Evolutionary conservation across 306 rosid genomes (phyloP).

Genomic region (Mimosa bimucronata): DNA sequence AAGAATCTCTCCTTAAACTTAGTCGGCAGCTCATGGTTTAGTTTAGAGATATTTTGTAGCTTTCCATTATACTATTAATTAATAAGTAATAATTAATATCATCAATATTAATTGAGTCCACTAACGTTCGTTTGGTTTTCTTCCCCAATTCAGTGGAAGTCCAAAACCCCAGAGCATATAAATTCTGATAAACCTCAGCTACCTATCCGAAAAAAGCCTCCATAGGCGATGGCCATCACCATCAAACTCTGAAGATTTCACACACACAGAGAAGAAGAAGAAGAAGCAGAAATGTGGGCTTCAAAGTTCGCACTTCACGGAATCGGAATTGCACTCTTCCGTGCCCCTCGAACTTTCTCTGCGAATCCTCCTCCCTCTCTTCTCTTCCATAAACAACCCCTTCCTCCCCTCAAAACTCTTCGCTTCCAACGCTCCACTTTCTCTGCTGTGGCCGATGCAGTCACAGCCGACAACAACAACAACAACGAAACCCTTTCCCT

Average conservation of each 20-base stretch:
- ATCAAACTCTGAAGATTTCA: background rate
- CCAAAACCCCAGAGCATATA: background rate
- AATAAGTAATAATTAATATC: no score
- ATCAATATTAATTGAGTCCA: no score
- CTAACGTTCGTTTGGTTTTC: no score
- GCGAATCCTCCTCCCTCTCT: constrained; percentile 37
- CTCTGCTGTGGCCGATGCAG: constrained; percentile 35
- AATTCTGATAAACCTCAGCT: background rate
- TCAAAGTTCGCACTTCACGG: constrained; percentile 58
- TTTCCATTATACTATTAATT: no score
- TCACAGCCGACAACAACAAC: constrained; percentile 21
- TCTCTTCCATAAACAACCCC: constrained; percentile 39
- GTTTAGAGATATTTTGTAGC: no score
- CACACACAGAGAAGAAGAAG: background rate
- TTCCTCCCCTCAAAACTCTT: constrained; percentile 30
- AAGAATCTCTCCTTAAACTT: no score
- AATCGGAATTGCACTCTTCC: constrained; percentile 56
- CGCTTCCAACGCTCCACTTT: constrained; percentile 42
- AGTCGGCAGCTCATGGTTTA: no score
- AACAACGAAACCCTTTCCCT: constrained; percentile 32
- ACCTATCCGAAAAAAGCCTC: background rate
- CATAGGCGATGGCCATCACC: background rate
- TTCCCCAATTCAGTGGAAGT: no score
- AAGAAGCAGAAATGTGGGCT: constrained; percentile 49
- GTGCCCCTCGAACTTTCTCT: constrained; percentile 36